These are phyloP conservation scores for Blastocystis sp. DNA, from an alignment of 352 stramenopile genomes.

Conservation along the genomic window DNA sequence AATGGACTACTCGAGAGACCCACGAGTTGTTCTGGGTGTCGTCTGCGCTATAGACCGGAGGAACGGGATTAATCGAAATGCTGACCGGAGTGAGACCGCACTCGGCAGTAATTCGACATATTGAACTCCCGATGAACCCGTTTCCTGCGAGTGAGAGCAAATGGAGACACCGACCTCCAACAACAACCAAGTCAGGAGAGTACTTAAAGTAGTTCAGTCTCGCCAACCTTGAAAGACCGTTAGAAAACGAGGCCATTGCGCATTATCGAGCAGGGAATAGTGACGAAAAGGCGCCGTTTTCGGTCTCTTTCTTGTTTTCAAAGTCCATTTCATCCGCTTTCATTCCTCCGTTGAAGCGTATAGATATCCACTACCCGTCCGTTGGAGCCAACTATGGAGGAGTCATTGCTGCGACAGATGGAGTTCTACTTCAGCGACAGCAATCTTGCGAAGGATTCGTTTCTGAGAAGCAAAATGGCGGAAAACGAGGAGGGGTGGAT, in stretches of 20 bases:
- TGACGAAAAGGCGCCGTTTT: background rate
- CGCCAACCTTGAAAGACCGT: background rate
- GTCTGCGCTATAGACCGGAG: constrained; percentile 48
- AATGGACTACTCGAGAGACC: constrained; percentile 9
- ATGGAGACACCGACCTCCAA: constrained; percentile 2
- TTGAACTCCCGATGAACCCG: constrained; percentile 43
- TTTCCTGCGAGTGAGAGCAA: constrained; percentile 9
- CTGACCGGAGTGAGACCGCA: constrained; percentile 43
- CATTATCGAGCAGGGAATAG: background rate
- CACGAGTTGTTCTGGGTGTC: constrained; percentile 9
- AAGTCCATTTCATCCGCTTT: too few relatives aligned
- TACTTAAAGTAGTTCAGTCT: background rate
- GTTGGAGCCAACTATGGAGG: background rate
- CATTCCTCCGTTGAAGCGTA: too few relatives aligned
- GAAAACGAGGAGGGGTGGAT: constrained; percentile 1
- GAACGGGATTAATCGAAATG: constrained; percentile 35
- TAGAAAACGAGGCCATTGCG: background rate
- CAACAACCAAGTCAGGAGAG: constrained; percentile 8
- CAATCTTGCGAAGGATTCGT: constrained; percentile 17
- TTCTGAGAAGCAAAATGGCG: background rate
- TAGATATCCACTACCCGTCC: too few relatives aligned
- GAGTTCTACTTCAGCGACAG: constrained; percentile 61
- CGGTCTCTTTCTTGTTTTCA: too few relatives aligned
- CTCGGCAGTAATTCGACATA: constrained; percentile 43
- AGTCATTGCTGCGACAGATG: background rate